Evolutionary conservation across 2,329 filamentous ascomycete genomes (phyloP), one percentile per base, ranked within the genome.

Genomic region (Neobulgaria alba): DNA sequence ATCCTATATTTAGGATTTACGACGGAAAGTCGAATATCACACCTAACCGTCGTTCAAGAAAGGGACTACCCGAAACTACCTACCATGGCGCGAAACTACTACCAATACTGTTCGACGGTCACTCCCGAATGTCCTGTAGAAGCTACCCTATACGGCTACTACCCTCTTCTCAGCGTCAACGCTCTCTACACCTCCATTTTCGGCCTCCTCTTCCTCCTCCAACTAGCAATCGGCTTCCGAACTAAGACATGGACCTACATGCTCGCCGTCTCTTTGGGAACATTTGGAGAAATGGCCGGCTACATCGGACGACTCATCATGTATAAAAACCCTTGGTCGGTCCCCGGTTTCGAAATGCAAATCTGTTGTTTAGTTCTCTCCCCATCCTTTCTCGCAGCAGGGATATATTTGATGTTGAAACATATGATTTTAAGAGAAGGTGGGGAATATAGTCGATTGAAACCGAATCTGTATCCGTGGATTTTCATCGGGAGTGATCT

Each of bases 321-420:
- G 41, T 58, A 68, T 53, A 31, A 57, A 30, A 77, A 78, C 61
- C 73, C 45, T 9, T 45, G 70, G 69, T 63, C 71, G 58, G 53
- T 62, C 10, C 45, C 57, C 35, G 71, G 70, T 44, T 78, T 78
- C 61, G 60, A 76, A 61, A 67, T 71, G 31, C 72, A 78, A 49
- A 77, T 78, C 60, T 69, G 68, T 60, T 64, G 67, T 59, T 73
- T 77, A 61, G 72, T 77, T 59, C 66, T 49, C 21, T 38, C 38
- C 5, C 49, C 50, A 2, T 75, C 74, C 29, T 67, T 79, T 43
- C 65, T 78, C 60, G 76, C 74, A 61, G 72, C 75, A 47, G 69
- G 68, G 55, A 70, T 79, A 58, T 80, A 80, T 63, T 67, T 80
- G 29, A 78, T 72, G 3, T 69, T 79, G 47, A 77, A 78, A 58